Evolutionary conservation across 139 green algal genomes (phyloP), one percentile per base, ranked within the genome.

Genomic region (Tetraselmis striata): DNA sequence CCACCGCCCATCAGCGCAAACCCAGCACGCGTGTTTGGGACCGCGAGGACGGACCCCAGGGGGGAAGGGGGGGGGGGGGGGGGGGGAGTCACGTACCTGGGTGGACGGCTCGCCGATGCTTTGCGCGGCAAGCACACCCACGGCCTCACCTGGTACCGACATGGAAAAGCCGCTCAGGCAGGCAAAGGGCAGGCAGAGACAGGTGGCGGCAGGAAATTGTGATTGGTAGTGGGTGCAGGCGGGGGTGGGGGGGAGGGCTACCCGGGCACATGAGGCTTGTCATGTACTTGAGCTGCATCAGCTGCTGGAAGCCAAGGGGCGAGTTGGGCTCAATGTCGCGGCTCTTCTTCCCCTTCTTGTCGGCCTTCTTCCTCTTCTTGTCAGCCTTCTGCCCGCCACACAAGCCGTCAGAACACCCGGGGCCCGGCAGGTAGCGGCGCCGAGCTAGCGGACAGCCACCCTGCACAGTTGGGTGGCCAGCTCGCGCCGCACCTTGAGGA

Each of bases 41-140:
- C n/a, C n/a, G n/a, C n/a, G n/a, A n/a, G n/a, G n/a, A n/a, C n/a
- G n/a, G n/a, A n/a, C n/a, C n/a, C n/a, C n/a, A n/a, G n/a, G n/a
- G n/a, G n/a, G n/a, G n/a, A n/a, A n/a, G n/a, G n/a, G n/a, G 45
- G 18, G 45, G 11, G 18, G 45, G 28, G 75, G 5, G 18, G 45
- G 18, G 45, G 18, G 18, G 45, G 45, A 67, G 5, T 5, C 45
- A 5, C 5, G 45, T 67, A 95, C 95, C 84, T 95, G 93, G 1
- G 94, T 98, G 32, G 91, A 95, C 0, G 95, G 93, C 90, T 97
- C 95, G 45, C 96, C 97, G 0, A 99, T 84, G 25, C 89, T 95
- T 86, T 99, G 97, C 18, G 92, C 96, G 1, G 96, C 96, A 5
- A 99, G 81, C 24, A 98, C 95, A 0, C 97, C 96, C 30, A 99